phyloP scores from a whole-genome alignment of 805 yeast genomes.

The Ogataea ramenticola region DNA sequence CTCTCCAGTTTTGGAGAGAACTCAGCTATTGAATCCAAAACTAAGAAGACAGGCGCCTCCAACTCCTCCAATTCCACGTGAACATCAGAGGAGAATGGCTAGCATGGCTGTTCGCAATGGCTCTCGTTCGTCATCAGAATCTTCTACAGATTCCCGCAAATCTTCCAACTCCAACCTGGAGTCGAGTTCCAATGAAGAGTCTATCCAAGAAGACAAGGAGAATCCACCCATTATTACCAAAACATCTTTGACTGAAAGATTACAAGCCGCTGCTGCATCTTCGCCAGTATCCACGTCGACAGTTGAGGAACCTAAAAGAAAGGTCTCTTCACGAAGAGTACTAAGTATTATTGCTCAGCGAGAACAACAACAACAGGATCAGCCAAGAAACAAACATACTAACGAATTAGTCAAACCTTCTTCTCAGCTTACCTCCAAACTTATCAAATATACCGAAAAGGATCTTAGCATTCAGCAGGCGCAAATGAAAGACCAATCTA shows the following conservation, averaged over 20 bases:
- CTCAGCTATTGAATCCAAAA: conserved; percentile 4
- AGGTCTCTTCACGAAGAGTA: background rate
- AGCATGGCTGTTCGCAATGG: no score
- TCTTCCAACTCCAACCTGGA: background rate
- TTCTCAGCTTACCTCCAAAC: conserved; percentile 14
- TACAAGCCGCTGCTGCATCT: background rate
- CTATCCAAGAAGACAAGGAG: background rate
- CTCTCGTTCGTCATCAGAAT: background rate
- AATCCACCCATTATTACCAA: background rate
- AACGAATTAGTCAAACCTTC: conserved; percentile 20
- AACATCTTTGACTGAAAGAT: background rate
- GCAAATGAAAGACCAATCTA: conserved; percentile 3
- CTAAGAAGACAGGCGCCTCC: conserved; percentile 13
- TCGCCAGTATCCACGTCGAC: background rate
- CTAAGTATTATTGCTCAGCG: background rate
- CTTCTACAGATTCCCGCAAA: background rate
- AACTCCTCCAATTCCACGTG: conserved; percentile 18
- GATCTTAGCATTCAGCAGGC: conserved; percentile 19
- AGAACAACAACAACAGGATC: background rate
- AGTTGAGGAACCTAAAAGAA: background rate
- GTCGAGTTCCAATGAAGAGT: background rate
- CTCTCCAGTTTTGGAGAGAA: conserved; percentile 4
- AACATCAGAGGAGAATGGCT: conserved; percentile 1
- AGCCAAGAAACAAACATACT: background rate
- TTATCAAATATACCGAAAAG: conserved; percentile 25